Percentiles rank a stretch among this genome's conserved stretches.
These are phyloP conservation scores for Acanthamoeba lenticulata DNA, from an alignment of 208 protist species.

Conservation along the genomic window DNA sequence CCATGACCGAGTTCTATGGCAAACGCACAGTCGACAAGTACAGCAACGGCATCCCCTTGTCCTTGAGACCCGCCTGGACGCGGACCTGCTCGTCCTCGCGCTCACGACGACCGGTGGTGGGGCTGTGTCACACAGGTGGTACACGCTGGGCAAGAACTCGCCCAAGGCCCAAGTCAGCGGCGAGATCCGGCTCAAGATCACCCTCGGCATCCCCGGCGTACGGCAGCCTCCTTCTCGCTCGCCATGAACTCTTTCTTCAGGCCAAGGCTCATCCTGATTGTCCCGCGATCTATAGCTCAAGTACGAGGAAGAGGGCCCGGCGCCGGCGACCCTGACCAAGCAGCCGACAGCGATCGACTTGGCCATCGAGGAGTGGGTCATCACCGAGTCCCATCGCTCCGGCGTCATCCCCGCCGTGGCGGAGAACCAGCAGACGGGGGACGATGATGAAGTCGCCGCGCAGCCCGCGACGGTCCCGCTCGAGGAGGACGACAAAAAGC, in stretches of 20 bases:
- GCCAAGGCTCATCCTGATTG: too few relatives aligned
- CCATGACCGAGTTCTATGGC: conserved; percentile 49
- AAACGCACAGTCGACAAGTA: conserved; percentile 21
- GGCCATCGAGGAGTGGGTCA: background rate
- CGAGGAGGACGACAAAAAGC: background rate
- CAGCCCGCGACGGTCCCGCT: background rate
- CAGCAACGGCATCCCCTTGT: background rate
- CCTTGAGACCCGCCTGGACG: background rate
- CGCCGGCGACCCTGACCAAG: background rate
- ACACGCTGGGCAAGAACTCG: background rate
- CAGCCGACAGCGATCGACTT: background rate
- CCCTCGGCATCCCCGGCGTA: background rate
- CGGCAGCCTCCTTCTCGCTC: background rate
- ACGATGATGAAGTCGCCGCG: background rate
- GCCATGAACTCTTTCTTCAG: background rate
- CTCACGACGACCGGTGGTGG: background rate
- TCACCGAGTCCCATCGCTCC: background rate
- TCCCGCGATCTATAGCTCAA: background rate
- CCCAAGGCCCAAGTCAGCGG: conserved; percentile 1
- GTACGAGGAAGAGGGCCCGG: background rate
- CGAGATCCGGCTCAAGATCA: background rate
- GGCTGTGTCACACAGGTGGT: background rate
- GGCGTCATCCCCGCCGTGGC: background rate
- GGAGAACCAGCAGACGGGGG: background rate
- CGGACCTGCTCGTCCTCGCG: background rate